phyloP scores from a whole-genome alignment of 192 early-diverging fungal genomes.

The Ramicandelaber brevisporus region DNA sequence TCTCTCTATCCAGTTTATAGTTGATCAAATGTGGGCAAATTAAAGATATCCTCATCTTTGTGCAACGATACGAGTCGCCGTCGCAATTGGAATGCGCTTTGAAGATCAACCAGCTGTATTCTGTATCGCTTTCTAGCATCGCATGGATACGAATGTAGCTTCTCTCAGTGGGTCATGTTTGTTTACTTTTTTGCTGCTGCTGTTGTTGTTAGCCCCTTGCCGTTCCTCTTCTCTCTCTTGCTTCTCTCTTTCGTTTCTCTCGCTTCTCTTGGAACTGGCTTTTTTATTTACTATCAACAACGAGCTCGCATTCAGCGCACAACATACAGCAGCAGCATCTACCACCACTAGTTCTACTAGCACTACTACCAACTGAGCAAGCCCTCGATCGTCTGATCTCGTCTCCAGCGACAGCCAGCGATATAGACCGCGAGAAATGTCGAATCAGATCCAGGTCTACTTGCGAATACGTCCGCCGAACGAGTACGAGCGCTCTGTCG shows the following conservation, averaged over 20 bases:
- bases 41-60: no score
- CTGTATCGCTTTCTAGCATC: neutral
- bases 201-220: neutral
- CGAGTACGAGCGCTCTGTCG: conserved; percentile 13
- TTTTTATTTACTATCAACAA: neutral
- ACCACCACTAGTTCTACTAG: neutral
- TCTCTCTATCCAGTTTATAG: no score
- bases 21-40: no score
- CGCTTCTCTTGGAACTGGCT: neutral
- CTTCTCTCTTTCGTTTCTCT: neutral
- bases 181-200: neutral
- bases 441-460: conserved; percentile 28
- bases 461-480: conserved; percentile 25
- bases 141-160: neutral
- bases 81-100: no score
- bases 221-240: neutral
- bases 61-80: no score
- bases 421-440: neutral
- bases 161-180: neutral
- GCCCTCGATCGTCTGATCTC: neutral
- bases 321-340: conserved; percentile 1
- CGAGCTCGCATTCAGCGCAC: no score
- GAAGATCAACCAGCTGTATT: no score
- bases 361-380: neutral
- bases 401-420: neutral